phyloP scores from a whole-genome alignment of 2,329 filamentous ascomycete species.

The Lasiodiplodia gonubiensis region DNA sequence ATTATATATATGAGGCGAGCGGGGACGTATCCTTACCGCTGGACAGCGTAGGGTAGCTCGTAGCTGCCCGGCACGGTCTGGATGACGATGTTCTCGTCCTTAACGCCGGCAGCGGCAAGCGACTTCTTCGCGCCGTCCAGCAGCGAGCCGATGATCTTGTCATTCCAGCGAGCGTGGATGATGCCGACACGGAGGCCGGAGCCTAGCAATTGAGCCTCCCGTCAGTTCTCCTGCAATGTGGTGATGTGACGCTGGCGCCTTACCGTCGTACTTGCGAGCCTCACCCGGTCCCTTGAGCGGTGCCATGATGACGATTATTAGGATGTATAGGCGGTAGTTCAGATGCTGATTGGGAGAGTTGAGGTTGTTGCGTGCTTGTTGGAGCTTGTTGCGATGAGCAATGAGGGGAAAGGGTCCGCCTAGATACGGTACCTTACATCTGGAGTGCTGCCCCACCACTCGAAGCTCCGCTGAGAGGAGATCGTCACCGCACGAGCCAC shows the following conservation, averaged over 20 bases:
- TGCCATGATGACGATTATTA: constrained; percentile 14
- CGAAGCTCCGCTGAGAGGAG: neutral
- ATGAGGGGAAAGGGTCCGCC: constrained; percentile 23
- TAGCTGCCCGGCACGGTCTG: constrained; percentile 93
- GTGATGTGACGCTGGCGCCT: constrained; percentile 30
- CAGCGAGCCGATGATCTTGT: constrained; percentile 82
- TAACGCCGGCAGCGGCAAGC: constrained; percentile 79
- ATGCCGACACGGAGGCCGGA: constrained; percentile 84
- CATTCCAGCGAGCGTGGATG: constrained; percentile 95
- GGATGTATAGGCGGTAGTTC: neutral
- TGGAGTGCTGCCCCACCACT: constrained; percentile 10
- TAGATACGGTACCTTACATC: constrained; percentile 24
- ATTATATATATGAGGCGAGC: neutral
- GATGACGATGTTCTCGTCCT: constrained; percentile 83
- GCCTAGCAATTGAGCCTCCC: constrained; percentile 66
- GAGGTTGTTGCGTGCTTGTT: constrained; percentile 5
- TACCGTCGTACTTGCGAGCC: constrained; percentile 63
- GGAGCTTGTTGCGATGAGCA: constrained; percentile 20
- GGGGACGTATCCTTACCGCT: constrained; percentile 64
- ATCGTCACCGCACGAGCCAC: constrained; percentile 24
- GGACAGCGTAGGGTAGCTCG: constrained; percentile 89
- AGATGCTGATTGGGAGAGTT: neutral
- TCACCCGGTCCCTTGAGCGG: constrained; percentile 67
- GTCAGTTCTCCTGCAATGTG: constrained; percentile 56
- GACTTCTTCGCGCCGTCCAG: constrained; percentile 79